phyloP scores from a whole-genome alignment of 2,329 filamentous ascomycete species.

The Metarhizium sp. region DNA sequence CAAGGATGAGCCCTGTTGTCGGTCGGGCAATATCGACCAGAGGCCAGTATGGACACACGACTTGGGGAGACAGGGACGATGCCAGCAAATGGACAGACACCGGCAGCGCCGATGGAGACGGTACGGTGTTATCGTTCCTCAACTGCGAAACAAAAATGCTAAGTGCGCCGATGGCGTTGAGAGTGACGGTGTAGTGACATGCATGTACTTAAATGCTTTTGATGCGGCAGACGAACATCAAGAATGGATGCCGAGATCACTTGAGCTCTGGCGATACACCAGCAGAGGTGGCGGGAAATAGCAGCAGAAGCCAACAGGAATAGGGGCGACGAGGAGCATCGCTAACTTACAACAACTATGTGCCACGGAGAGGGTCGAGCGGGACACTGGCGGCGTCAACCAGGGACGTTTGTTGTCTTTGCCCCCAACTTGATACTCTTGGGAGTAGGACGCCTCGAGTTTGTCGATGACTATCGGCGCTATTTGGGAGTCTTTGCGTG shows the following conservation, averaged over 20 bases:
- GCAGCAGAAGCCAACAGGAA: not conserved
- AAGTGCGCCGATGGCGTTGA: not conserved
- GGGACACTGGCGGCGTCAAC: not conserved
- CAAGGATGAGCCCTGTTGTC: conserved; percentile 9
- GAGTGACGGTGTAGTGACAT: not conserved
- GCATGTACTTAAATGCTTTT: not conserved
- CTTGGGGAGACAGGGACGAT: too few relatives aligned
- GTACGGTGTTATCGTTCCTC: not conserved
- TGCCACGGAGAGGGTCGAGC: conserved; percentile 6
- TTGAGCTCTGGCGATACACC: not conserved
- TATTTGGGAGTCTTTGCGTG: not conserved
- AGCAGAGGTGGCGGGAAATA: not conserved
- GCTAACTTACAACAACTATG: conserved; percentile 2
- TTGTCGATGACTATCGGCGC: conserved; percentile 2
- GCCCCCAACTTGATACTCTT: not conserved
- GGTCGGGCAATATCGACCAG: conserved; percentile 2
- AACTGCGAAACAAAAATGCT: not conserved
- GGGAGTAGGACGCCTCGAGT: not conserved
- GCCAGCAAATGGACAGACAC: too few relatives aligned
- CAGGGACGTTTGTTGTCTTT: conserved; percentile 1
- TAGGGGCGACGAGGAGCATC: conserved; percentile 1
- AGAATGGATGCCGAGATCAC: not conserved
- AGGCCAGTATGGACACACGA: not conserved
- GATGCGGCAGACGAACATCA: not conserved
- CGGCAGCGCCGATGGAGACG: too few relatives aligned